A percentile compares a stretch with the other conserved stretches of the same genome.
phyloP scores from a whole-genome alignment of 208 protist genomes.

The Leishmania braziliensis region DNA sequence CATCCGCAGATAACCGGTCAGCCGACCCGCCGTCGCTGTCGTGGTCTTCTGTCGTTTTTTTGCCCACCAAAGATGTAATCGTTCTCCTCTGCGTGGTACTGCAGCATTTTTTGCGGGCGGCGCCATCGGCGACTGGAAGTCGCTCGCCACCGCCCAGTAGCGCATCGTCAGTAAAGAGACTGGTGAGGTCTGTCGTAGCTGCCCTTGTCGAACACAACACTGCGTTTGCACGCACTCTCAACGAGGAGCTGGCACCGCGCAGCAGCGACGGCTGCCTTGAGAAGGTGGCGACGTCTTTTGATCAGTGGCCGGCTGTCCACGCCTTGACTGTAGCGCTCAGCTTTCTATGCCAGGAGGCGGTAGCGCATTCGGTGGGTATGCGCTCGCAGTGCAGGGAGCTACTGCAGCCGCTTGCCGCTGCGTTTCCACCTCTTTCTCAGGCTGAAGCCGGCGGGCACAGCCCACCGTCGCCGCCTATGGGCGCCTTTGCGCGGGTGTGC shows the following conservation, averaged over 20 bases:
- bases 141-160: neutral
- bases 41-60: slow-evolving; percentile 13
- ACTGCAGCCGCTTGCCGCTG: slow-evolving; percentile 14
- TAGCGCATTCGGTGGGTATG: neutral
- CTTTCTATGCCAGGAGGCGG: slow-evolving; percentile 15
- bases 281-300: slow-evolving; percentile 1
- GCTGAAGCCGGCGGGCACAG: neutral
- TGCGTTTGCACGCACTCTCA: slow-evolving; percentile 4
- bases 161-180: neutral
- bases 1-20: neutral
- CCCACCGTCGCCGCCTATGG: neutral
- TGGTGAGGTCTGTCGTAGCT: neutral
- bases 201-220: slow-evolving; percentile 12
- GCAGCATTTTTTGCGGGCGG: slow-evolving; percentile 14
- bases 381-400: slow-evolving; percentile 8
- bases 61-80: slow-evolving; percentile 20
- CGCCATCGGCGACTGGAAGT: neutral
- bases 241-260: slow-evolving; percentile 12
- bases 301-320: slow-evolving; percentile 27
- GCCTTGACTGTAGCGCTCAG: slow-evolving; percentile 27
- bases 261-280: neutral
- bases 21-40: neutral
- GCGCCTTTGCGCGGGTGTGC: slow-evolving; percentile 20
- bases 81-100: slow-evolving; percentile 24
- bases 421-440: slow-evolving; percentile 13